Percentiles rank a stretch among this genome's conserved stretches.
These are phyloP conservation scores for Suhomyces kunorum DNA, from an alignment of 1,139 yeast genomes.

Conservation along the genomic window DNA sequence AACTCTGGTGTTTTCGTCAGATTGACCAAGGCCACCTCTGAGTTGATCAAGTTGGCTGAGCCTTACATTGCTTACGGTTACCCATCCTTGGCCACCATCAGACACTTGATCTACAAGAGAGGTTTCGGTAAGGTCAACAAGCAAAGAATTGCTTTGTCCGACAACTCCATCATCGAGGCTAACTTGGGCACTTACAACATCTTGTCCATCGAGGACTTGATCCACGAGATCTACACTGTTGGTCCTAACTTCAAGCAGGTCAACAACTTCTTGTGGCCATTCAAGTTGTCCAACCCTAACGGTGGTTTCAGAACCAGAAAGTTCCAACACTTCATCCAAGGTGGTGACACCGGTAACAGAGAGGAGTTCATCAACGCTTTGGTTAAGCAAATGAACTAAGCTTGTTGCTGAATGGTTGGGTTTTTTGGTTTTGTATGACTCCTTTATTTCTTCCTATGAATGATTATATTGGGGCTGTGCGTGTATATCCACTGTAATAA, in stretches of 20 bases:
- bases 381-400: constrained; percentile 94
- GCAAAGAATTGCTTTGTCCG: constrained; percentile 95
- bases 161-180: constrained; percentile 93
- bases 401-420: constrained; percentile 14
- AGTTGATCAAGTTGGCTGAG: constrained; percentile 95
- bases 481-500: constrained; percentile 17
- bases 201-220: constrained; percentile 93
- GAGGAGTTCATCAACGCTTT: constrained; percentile 97
- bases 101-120: constrained; percentile 98
- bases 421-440: constrained; percentile 14
- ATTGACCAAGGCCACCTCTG: constrained; percentile 97
- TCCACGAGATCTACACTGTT: constrained; percentile 98
- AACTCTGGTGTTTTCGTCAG: constrained; percentile 98
- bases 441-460: constrained; percentile 19
- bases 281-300: constrained; percentile 98
- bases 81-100: constrained; percentile 95
- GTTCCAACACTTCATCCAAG: constrained; percentile 99
- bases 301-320: constrained; percentile 99
- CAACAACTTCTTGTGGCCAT: constrained; percentile 99
- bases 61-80: constrained; percentile 99
- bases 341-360: constrained; percentile 99
- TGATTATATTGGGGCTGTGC: constrained; percentile 12
- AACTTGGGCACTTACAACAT: constrained; percentile 95
- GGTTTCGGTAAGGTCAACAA: constrained; percentile 99
- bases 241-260: constrained; percentile 99